phyloP scores from a whole-genome alignment of 1,284 basidiomycete species.

The Pterula multifida region DNA sequence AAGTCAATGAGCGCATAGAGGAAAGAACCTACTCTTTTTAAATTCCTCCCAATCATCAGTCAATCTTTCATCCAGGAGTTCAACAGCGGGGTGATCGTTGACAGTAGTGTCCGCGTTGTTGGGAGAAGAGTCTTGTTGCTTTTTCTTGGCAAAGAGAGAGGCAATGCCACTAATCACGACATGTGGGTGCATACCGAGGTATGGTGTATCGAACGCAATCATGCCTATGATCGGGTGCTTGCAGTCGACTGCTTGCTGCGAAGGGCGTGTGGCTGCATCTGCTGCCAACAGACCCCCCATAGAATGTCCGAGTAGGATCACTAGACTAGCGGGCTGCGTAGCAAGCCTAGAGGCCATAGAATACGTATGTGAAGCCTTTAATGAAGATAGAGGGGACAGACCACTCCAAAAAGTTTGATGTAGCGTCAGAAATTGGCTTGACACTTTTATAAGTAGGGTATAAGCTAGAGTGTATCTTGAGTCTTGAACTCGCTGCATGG shows the following conservation, averaged over 20 bases:
- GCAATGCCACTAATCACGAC: constrained; percentile 44
- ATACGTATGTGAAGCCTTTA: constrained; percentile 2
- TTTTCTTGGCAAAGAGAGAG: constrained; percentile 31
- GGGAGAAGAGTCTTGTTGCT: constrained; percentile 14
- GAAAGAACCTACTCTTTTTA: constrained; percentile 23
- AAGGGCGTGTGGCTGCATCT: constrained; percentile 34
- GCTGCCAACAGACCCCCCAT: constrained; percentile 48
- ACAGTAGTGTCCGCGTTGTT: constrained; percentile 22
- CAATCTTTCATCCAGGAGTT: constrained; percentile 29
- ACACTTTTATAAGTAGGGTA: constrained; percentile 47
- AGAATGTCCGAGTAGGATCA: constrained; percentile 43
- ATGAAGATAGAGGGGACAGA: constrained; percentile 13
- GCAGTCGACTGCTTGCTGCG: constrained; percentile 16
- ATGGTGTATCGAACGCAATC: constrained; percentile 43
- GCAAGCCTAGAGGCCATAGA: constrained; percentile 24
- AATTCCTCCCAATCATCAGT: constrained; percentile 35
- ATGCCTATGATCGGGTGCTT: constrained; percentile 30
- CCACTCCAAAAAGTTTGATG: constrained; percentile 40
- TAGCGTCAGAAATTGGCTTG: constrained; percentile 34
- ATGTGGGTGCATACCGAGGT: constrained; percentile 48
- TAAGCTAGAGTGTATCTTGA: constrained; percentile 12
- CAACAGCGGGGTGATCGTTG: constrained; percentile 30
- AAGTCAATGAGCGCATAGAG: constrained; percentile 1
- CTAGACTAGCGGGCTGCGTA: constrained; percentile 38
- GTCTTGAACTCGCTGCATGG: background rate